Conservation (phyloP, 140 eudicot species). For the Flaveria floridana region DNA sequence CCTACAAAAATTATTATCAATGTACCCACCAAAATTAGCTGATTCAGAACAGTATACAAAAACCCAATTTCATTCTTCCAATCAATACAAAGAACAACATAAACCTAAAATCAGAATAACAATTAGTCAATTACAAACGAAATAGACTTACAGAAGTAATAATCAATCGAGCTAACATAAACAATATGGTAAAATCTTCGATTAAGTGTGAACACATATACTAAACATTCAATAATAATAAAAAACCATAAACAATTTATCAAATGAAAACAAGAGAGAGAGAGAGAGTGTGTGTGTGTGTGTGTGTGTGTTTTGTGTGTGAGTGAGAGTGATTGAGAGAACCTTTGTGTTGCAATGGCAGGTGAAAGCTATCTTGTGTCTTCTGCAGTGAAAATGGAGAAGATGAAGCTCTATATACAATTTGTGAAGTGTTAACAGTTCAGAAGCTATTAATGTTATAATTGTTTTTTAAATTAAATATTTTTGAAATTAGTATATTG, state of each 20-base stretch:
- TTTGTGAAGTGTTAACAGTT: too few relatives aligned
- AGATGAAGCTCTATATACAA: not conserved
- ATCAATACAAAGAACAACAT: not conserved
- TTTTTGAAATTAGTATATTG: too few relatives aligned
- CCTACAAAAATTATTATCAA: not conserved
- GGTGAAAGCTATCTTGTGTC: not conserved
- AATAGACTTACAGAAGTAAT: not conserved
- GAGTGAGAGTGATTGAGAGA: not conserved
- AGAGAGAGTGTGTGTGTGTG: not conserved
- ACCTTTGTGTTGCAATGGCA: not conserved
- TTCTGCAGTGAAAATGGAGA: not conserved
- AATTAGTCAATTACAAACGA: not conserved
- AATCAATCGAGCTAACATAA: not conserved
- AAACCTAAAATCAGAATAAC: not conserved
- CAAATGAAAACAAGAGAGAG: not conserved
- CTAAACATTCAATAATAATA: too few relatives aligned
- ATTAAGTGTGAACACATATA: not conserved
- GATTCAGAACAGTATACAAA: not conserved
- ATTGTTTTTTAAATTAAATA: too few relatives aligned
- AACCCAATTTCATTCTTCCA: constrained; percentile 6
- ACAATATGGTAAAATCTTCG: not conserved
- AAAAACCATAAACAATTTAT: not conserved
- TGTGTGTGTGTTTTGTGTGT: too few relatives aligned
- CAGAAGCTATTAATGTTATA: too few relatives aligned
- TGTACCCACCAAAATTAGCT: not conserved